Base-by-base conservation (phyloP, 1,139 yeast genomes). In the Kurtzmaniella natalensis region DNA sequence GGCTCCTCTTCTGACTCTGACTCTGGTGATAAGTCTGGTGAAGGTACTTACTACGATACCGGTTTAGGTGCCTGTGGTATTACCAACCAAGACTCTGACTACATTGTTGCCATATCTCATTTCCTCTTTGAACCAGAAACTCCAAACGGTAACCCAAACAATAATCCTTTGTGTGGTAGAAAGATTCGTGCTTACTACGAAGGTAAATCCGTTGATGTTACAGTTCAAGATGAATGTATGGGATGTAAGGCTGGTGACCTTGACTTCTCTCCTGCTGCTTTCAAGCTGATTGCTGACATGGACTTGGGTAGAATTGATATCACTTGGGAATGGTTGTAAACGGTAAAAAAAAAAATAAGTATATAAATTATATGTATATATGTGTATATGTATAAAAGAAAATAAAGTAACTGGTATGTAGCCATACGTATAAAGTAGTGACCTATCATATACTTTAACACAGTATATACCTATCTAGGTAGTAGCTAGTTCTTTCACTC, bases 31-130 rank as follows among this genome's bases (percentile, higher is more conserved):
- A 43, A 45, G 53, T 41, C 61, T 18, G 84, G 85, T 39, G 64
- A 76, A 38, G 84, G 81, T 43, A 78, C 85, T 36, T 78, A 55
- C 66, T 78, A 72, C 61, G 58, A 59, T 32, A 58, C 76, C 19
- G 82, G 78, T 16, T 56, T 77, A 39, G 85, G 84, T 37, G 78
- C 85, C 19, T 78, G 85, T 59, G 85, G 85, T 31, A 40, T 45
- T 37, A 56, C 63, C 41, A 69, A 55, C 59, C 35, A 60, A 19
- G 77, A 69, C 44, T 29, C 63, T 17, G 84, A 79, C 47, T 56
- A 55, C 44, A 68, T 78, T 44, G 70, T 62, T 21, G 74, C 73
- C 26, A 49, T 68, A 33, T 62, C 72, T 21, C 59, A 61, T 37
- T 43, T 48, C 30, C 50, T 64, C 39, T 67, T 50, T 40, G 64